Evolutionary conservation across 1,139 yeast genomes (phyloP), one percentile per base, ranked within the genome.

Genomic region (Zhuliangozyma blackwelliae): DNA sequence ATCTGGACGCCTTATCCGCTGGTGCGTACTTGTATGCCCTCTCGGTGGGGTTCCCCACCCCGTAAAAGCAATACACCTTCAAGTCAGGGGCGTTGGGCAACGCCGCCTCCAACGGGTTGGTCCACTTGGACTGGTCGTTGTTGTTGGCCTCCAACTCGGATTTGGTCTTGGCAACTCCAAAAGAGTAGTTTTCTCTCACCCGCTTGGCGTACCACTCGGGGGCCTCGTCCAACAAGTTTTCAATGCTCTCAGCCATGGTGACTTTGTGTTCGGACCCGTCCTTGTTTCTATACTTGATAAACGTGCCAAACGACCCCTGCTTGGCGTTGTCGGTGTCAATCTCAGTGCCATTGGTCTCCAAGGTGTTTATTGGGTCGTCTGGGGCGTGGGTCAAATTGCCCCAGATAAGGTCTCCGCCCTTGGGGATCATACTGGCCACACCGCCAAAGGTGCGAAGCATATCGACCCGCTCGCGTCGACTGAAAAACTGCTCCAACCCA

Each of bases 41-140:
- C 59, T 92, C 98, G 0, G 98, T 90, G 10, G 95, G 95, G 46
- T 88, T 90, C 5, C 97, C 96, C 10, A 89, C 90, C 3, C 98
- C 98, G 52, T 92, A 94, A 55, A 94, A 82, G 52, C 97, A 88
- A 60, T 70, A 92, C 7, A 89, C 69, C 50, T 87, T 85, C 83
- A 94, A 68, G 53, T 87, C 87, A 3, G 98, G 98, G 0, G 98
- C 98, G 54, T 83, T 68, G 2, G 98, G 98, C 35, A 92, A 71
- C 1, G 92, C 76, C 0, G 81, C 96, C 56, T 92, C 98, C 39
- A 94, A 65, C 3, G 98, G 98, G 54, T 92, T 92, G 27, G 81
- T 64, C 98, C 98, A 92, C 57, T 86, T 89, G 37, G 76, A 69
- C 46, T 79, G 90, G 50, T 77, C 75, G 13, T 77, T 65, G 44